These are phyloP conservation scores for Nicotiana tabacum DNA, from an alignment of 257 asterid species.

Conservation along the genomic window DNA sequence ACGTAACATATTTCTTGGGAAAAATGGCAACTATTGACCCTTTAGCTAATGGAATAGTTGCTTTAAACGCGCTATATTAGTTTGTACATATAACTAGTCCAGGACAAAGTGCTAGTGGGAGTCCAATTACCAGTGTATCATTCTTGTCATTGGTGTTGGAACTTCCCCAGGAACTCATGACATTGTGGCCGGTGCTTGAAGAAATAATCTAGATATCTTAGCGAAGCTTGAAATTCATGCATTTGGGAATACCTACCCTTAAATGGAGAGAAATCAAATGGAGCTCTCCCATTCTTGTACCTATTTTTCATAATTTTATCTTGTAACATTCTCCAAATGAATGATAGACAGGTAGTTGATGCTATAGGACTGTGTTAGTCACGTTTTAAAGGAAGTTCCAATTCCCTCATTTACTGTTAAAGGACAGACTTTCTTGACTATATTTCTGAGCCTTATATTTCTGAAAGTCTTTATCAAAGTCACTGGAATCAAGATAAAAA, in stretches of 20 bases:
- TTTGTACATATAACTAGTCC: conserved; percentile 4
- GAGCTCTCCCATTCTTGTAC: neutral
- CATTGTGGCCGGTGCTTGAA: neutral
- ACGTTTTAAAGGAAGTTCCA: neutral
- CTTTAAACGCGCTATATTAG: neutral
- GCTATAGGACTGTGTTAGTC: neutral
- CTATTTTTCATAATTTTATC: neutral
- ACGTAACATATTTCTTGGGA: neutral
- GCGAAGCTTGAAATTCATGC: neutral
- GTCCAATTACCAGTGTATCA: neutral
- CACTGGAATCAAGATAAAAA: too few species aligned
- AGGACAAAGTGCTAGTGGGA: neutral
- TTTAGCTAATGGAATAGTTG: neutral
- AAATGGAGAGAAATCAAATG: neutral
- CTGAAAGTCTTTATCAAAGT: too few species aligned
- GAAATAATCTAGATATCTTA: neutral
- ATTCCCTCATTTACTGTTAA: neutral
- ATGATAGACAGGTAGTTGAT: neutral
- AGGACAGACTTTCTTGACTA: too few species aligned
- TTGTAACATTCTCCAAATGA: conserved; percentile 2
- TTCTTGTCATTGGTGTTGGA: neutral
- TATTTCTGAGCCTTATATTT: too few species aligned
- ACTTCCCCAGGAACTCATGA: neutral
- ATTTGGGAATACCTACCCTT: neutral
- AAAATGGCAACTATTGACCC: neutral